phyloP scores from a whole-genome alignment of 2,329 filamentous ascomycete genomes.

The Paraphoma sp. region DNA sequence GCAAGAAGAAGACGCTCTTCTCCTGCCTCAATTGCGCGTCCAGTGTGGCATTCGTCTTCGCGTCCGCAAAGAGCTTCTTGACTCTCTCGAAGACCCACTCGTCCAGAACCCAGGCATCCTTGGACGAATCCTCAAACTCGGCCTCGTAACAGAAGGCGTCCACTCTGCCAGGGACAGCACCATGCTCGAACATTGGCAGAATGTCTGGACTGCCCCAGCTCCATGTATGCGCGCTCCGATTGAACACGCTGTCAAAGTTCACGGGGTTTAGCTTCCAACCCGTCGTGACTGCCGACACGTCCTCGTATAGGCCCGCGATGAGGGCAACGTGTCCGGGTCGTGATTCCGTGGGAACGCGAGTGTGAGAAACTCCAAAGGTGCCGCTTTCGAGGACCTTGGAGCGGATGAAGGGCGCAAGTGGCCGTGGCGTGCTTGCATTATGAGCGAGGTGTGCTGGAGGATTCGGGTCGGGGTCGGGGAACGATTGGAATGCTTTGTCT shows the following conservation, averaged over 20 bases:
- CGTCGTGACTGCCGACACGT: conserved; percentile 95
- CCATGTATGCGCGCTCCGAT: conserved; percentile 95
- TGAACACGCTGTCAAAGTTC: conserved; percentile 98
- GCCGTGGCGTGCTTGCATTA: conserved; percentile 73
- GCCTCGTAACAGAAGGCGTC: conserved; percentile 85
- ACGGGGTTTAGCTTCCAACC: conserved; percentile 99
- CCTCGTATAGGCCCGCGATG: conserved; percentile 95
- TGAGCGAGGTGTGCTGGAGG: conserved; percentile 61
- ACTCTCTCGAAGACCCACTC: conserved; percentile 96
- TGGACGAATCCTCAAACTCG: conserved; percentile 89
- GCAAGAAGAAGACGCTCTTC: conserved; percentile 92
- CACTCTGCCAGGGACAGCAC: conserved; percentile 85
- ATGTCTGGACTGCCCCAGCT: conserved; percentile 99
- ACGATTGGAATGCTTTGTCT: conserved; percentile 95
- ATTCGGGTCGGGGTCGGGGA: conserved; percentile 80
- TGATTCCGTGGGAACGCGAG: conserved; percentile 94
- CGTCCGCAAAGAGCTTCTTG: conserved; percentile 82
- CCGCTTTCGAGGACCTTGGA: conserved; percentile 87
- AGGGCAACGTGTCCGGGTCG: conserved; percentile 95
- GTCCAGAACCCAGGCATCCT: conserved; percentile 81
- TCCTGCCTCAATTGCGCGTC: conserved; percentile 77
- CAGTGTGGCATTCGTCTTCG: conserved; percentile 77
- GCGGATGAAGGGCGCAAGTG: conserved; percentile 88
- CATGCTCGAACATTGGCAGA: conserved; percentile 93
- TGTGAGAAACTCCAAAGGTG: conserved; percentile 97